Base-by-base conservation (phyloP, 139 green algal genomes). In the Chara braunii region DNA sequence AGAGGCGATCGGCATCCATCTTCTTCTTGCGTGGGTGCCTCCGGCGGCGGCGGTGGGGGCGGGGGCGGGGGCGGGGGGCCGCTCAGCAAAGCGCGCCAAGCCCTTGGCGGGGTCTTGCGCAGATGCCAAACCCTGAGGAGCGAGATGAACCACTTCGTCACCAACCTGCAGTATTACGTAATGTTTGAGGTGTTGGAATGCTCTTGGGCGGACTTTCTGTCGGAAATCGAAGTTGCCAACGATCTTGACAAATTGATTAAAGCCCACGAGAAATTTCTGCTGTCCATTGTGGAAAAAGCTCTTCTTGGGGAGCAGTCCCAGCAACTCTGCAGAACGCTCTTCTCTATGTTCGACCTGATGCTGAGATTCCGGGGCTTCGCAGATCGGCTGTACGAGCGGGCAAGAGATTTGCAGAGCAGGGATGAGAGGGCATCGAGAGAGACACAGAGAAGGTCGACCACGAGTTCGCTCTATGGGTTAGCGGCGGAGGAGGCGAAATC, bases 111-210 rank as follows among this genome's bases (percentile, higher is more conserved):
- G 18, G 18, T 48, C 40, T 48, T 48, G 40, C 76, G 78, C 2
- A 55, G 60, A 37, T 89, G 79, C 70, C 81, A 95, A 50, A 64
- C 62, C 28, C 56, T 90, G 37, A 78, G 90, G 11, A 79, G 60
- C 32, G 88, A 96, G 45, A 94, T 95, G 85, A 78, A 79, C 9
- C 85, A 94, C 72, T 92, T 97, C 52, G 80, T 73, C 11, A 87
- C 74, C 45, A 91, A 91, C 81, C 79, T 97, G 69, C 88, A 96
- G 83, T 86, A 88, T 79, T 95, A 96, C 82, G 80, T 95, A 56
- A 86, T 88, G 80, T 91, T 91, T 54, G 89, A 96, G 68, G 63
- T 87, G 28, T 63, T 89, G 23, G 84, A 94, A 58, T 57, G 44
- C 3, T 70, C 75, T 12, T 90, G 85, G 84, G 37, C 54, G 7